Base-by-base conservation (phyloP, 1,284 basidiomycete genomes). In the Melampsora americana region DNA sequence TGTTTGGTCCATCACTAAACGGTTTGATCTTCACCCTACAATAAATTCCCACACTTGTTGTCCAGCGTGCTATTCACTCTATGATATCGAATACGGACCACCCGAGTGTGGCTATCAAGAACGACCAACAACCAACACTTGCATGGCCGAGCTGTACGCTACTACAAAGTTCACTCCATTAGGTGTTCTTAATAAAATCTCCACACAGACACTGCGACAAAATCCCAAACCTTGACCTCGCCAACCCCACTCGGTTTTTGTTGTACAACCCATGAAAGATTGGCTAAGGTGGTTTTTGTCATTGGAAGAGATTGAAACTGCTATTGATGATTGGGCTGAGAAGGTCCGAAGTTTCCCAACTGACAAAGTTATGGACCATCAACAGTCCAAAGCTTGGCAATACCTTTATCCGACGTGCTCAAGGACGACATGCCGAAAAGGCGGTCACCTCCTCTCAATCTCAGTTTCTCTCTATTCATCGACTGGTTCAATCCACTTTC, bases 401-500 rank as follows among this genome's bases (percentile, higher is more conserved):
- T 11, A 11, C 23, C 39, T 28, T 26, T 60, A 11, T 26, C 59
- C 26, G 14, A 20, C 9, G 23, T 60, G 11, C 11, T 48, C 46
- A 48, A 48, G 11, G 11, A 11, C 20, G 46, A 48, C 11, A 20
- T 11, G 46, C 11, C 20, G 46, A 48, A 11, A 48, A 48, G 46
- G 46, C 11, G 20, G 11, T 48, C 46, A 48, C 46, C 46, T 11
- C 46, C 46, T 48, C 46, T 65, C 12, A 7, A 65, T 6, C 28
- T 65, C 11, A 23, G 14, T 23, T 65, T 65, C 32, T 9, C 9
- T 30, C 23, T 65, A 35, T 65, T 65, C 32, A 18, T 65, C 11
- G 62, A 65, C 32, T 65, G 62, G 62, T 65, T 30, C 32, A 30
- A 65, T 23, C 62, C 62, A 14, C 32, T 30, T 28, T 14, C 18